Evolutionary conservation across 1,284 basidiomycete species (phyloP).

Genomic region (Fomes fomentarius): DNA sequence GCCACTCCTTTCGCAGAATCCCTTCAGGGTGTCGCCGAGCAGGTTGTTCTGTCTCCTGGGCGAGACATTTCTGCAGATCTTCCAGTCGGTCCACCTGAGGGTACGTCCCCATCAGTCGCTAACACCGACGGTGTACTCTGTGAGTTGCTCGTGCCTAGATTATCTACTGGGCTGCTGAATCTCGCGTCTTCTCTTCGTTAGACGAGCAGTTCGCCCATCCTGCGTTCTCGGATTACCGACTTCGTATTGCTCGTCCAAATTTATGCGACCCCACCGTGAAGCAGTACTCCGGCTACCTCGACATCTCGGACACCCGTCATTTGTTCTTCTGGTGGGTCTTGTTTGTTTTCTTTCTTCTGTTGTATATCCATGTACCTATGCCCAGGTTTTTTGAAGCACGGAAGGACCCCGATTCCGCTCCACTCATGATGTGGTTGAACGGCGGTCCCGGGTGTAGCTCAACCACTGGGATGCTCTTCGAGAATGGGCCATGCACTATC

Average conservation of each 20-base stretch:
- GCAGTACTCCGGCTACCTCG: conserved; percentile 90
- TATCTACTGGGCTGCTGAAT: no score
- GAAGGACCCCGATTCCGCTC: conserved; percentile 71
- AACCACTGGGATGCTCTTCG: conserved; percentile 79
- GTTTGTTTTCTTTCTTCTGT: background rate
- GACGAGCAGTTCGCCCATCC: conserved; percentile 79
- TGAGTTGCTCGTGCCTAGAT: no score
- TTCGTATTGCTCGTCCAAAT: conserved; percentile 72
- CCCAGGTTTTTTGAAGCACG: conserved; percentile 86
- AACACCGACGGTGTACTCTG: no score
- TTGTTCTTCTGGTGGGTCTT: conserved; percentile 81
- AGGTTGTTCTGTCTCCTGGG: no score
- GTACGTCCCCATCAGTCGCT: no score
- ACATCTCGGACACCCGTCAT: conserved; percentile 84
- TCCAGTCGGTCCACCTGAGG: no score
- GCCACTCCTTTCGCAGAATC: no score
- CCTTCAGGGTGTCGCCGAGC: no score
- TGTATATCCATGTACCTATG: background rate
- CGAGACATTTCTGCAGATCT: no score
- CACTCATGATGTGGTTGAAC: conserved; percentile 89
- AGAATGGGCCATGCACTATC: conserved; percentile 86
- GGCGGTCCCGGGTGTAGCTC: conserved; percentile 82
- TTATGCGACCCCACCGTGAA: conserved; percentile 85
- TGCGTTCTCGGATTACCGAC: conserved; percentile 68
- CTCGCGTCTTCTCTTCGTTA: no score